Percentiles rank a stretch among this genome's conserved stretches.
phyloP scores from a whole-genome alignment of 2,329 filamentous ascomycete species.

The Cyanodermella asteris region DNA sequence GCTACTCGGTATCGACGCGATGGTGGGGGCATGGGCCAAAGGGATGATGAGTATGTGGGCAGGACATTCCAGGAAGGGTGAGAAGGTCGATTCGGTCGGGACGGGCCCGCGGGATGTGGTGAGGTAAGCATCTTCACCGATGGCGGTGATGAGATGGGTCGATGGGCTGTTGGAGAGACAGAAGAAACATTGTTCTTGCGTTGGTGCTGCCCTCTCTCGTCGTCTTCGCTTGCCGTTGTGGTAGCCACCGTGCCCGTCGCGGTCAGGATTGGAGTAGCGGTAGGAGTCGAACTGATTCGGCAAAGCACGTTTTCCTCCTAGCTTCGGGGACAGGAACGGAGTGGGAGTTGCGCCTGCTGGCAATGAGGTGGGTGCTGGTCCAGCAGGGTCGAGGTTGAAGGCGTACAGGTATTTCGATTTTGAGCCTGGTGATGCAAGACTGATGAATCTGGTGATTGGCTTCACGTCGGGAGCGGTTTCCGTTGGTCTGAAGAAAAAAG shows the following conservation, averaged over 20 bases:
- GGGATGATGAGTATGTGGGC: conserved; percentile 84
- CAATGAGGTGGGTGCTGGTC: conserved; percentile 36
- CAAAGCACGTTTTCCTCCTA: too few species aligned
- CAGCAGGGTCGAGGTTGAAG: conserved; percentile 45
- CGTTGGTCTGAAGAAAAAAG: conserved; percentile 51
- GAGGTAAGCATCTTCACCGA: conserved; percentile 70
- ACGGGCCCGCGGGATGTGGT: conserved; percentile 85
- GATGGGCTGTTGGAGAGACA: conserved; percentile 76
- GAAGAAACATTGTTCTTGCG: conserved; percentile 77
- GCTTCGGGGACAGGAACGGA: conserved; percentile 39
- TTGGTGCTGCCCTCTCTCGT: conserved; percentile 33
- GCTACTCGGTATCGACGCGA: conserved; percentile 41
- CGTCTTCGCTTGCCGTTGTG: conserved; percentile 21
- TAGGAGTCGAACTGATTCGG: conserved; percentile 18
- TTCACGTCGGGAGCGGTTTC: conserved; percentile 31
- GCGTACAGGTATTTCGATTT: conserved; percentile 46
- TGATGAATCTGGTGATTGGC: conserved; percentile 69
- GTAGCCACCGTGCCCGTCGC: conserved; percentile 17
- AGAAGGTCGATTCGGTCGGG: conserved; percentile 47
- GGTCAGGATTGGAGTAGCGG: conserved; percentile 30
- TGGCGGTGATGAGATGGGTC: conserved; percentile 72
- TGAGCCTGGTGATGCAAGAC: conserved; percentile 51
- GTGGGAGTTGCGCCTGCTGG: conserved; percentile 54
- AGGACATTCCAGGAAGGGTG: conserved; percentile 52
- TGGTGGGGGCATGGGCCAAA: conserved; percentile 56